These are phyloP conservation scores for Geotrichum fermentans DNA, from an alignment of 1,139 yeast genomes.

Conservation along the genomic window DNA sequence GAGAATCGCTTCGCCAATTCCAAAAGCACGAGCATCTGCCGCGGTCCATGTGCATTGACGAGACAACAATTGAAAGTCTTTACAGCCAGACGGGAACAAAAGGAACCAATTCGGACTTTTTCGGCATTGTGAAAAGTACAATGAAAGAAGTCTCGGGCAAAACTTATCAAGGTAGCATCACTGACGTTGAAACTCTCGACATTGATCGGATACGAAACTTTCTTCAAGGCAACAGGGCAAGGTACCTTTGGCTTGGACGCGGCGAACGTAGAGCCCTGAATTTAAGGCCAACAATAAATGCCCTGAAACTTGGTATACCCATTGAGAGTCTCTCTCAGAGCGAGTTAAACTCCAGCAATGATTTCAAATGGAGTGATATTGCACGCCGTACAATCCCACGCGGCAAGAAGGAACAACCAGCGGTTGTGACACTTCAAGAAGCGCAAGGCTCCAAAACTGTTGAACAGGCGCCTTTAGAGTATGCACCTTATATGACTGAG, in stretches of 20 bases:
- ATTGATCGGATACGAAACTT: constrained; percentile 44
- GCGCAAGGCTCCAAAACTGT: neutral
- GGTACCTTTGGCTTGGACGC: constrained; percentile 48
- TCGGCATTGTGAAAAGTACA: constrained; percentile 65
- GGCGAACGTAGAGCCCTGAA: constrained; percentile 31
- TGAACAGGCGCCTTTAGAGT: neutral
- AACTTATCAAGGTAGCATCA: constrained; percentile 38
- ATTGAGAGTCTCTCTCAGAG: constrained; percentile 25
- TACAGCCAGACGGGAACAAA: constrained; percentile 55
- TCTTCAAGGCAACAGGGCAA: constrained; percentile 46
- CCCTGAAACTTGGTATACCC: constrained; percentile 28
- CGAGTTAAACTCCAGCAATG: constrained; percentile 17
- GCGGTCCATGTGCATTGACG: constrained; percentile 56
- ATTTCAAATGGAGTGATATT: constrained; percentile 20
- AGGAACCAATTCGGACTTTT: constrained; percentile 45
- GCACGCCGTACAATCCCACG: constrained; percentile 16
- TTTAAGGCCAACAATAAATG: constrained; percentile 3
- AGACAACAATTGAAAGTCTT: constrained; percentile 56
- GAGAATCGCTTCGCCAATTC: constrained; percentile 55
- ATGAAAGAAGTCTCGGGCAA: constrained; percentile 61
- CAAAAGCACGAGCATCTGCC: constrained; percentile 64
- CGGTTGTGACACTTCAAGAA: neutral
- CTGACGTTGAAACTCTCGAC: constrained; percentile 50
- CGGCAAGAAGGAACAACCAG: constrained; percentile 17
- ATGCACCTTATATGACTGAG: neutral